phyloP scores from a whole-genome alignment of 192 early-diverging fungal genomes.

The Podila minutissima region DNA sequence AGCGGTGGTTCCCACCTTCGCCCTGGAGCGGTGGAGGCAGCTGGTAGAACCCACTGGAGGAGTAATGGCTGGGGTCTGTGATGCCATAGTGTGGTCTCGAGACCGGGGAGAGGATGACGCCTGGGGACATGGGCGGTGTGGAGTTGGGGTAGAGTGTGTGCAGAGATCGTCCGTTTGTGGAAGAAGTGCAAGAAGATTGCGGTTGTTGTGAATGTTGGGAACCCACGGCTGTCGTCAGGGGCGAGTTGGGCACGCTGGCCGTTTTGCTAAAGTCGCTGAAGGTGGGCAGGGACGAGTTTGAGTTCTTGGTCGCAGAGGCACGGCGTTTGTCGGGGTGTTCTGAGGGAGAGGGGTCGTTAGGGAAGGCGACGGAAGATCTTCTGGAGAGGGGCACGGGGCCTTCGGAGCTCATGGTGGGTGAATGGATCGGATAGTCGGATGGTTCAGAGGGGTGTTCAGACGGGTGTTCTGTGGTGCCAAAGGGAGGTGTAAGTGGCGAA shows the following conservation, averaged over 20 bases:
- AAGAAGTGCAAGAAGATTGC: not conserved
- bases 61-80: conserved; percentile 47
- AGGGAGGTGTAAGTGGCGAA: not conserved
- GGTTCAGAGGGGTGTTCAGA: not conserved
- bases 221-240: conserved; percentile 11
- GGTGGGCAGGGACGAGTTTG: conserved; percentile 15
- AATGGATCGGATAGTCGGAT: conserved; percentile 17
- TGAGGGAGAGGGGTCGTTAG: not conserved
- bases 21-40: conserved; percentile 44
- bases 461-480: not conserved
- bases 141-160: conserved; percentile 28
- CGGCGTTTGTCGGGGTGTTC: not conserved
- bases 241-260: not conserved
- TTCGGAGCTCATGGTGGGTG: conserved; percentile 42
- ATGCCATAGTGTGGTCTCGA: conserved; percentile 33
- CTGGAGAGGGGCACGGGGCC: conserved; percentile 24
- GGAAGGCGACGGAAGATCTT: conserved; percentile 3
- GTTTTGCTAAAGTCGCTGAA: conserved; percentile 28
- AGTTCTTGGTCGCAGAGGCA: not conserved
- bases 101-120: conserved; percentile 32
- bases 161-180: not conserved
- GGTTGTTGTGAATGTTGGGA: not conserved
- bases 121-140: conserved; percentile 50
- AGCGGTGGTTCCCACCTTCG: conserved; percentile 25
- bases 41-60: conserved; percentile 40